Conservation (phyloP, 441 rosid genomes). For the Pelargonium australe region DNA sequence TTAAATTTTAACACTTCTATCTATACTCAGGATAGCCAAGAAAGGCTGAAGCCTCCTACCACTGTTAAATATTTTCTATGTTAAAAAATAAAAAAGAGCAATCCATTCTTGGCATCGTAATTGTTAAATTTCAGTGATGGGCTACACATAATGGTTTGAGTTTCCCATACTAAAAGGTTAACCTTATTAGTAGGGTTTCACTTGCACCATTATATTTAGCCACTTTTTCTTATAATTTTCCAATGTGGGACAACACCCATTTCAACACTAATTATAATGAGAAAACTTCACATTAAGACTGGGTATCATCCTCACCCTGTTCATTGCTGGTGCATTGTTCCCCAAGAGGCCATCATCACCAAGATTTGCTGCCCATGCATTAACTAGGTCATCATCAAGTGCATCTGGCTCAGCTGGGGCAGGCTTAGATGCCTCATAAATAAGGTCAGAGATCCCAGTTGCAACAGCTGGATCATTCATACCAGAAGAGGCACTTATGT, state of each 20-base stretch:
- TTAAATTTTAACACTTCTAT: not conserved
- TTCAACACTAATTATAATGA: not conserved
- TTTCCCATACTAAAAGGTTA: no score
- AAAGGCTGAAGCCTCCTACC: not conserved
- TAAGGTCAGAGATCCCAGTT: conserved; percentile 89
- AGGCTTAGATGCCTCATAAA: conserved; percentile 71
- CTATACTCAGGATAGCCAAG: not conserved
- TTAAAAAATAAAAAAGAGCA: not conserved
- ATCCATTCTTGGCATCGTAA: not conserved
- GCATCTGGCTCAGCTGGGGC: conserved; percentile 60
- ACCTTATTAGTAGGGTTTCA: no score
- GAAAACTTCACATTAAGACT: not conserved
- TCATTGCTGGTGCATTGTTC: conserved; percentile 91
- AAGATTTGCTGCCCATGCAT: conserved; percentile 99
- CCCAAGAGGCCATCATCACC: conserved; percentile 91
- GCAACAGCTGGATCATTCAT: conserved; percentile 89
- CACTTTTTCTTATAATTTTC: no score
- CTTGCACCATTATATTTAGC: no score
- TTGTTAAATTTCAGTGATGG: no score
- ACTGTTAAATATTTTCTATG: not conserved
- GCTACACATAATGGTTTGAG: no score
- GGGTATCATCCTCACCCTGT: conserved; percentile 51
- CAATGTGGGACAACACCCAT: no score
- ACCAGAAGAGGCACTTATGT: conserved; percentile 81
- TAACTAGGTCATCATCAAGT: conserved; percentile 96